phyloP scores from a whole-genome alignment of 108 stramenopile genomes.

The Conticribra weissflogii region DNA sequence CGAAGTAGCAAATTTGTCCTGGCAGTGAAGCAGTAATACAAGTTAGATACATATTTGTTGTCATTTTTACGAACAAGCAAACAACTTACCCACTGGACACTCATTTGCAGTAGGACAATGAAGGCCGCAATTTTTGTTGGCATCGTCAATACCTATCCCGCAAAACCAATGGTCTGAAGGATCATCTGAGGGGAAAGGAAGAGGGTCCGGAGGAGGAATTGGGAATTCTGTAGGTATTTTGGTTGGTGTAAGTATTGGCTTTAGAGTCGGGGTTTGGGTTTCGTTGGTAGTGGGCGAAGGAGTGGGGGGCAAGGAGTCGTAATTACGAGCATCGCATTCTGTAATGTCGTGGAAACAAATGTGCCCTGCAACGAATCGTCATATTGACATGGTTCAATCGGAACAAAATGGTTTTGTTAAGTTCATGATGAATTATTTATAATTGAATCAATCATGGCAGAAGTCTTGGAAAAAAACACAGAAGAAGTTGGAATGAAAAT shows the following conservation, averaged over 20 bases:
- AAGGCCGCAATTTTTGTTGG: constrained; percentile 16
- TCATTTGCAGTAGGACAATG: constrained; percentile 39
- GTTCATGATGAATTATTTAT: not conserved
- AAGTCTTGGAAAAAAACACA: not conserved
- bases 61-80: not conserved
- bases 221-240: constrained; percentile 51
- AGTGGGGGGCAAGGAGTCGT: constrained; percentile 7
- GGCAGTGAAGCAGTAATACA: not conserved
- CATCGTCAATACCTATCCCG: constrained; percentile 28
- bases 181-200: constrained; percentile 39
- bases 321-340: constrained; percentile 41
- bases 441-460: constrained; percentile 1
- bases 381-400: not conserved
- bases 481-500: not conserved
- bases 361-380: not conserved
- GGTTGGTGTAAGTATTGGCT: constrained; percentile 19
- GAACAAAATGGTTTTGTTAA: not conserved
- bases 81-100: constrained; percentile 30
- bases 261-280: constrained; percentile 7
- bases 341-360: constrained; percentile 3
- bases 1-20: constrained; percentile 29
- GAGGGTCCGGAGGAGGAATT: constrained; percentile 41
- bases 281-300: constrained; percentile 1
- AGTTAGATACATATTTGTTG: not conserved
- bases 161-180: constrained; percentile 46